Evolutionary conservation across 192 early-diverging fungal genomes (phyloP), one percentile per base, ranked within the genome.

Genomic region (Coemansia sp.): DNA sequence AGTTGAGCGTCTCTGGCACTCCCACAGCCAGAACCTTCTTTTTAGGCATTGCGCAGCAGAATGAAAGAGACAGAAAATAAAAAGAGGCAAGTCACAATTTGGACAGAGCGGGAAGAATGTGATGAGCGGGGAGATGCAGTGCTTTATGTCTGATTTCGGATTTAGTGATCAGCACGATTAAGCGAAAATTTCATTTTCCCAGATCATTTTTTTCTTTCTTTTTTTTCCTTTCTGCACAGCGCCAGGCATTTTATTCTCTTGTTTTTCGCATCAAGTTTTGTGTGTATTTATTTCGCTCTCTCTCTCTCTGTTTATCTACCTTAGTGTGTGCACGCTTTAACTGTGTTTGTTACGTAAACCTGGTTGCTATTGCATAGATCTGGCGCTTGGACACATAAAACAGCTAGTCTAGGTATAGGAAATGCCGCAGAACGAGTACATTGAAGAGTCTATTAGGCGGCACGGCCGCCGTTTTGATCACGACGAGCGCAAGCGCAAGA

Each of bases 401-500:
- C 14, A 52, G 2, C 0, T 25, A 25, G 49, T 25, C 8, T 14
- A 13, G 49, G 10, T 23, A 25, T 52, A 52, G 23, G 13, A 52
- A 52, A 52, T 52, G 81, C 82, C 94, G 61, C 92, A 95, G 88
- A 96, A 96, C 90, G 97, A 99, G 76, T 97, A 99, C 83, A 99
- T 99, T 85, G 97, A 99, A 85, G 92, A 96, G 83, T 84, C 91
- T 43, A 96, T 99, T 79, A 95, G 93, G 85, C 90, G 92, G 77
- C 92, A 97, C 86, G 97, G 97, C 75, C 91, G 97, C 52, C 89
- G 94, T 62, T 83, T 97, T 61, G 93, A 99, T 82, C 86, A 97
- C 75, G 95, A 88, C 65, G 95, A 97, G 85, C 87, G 92, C 71
- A 96, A 91, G 94, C 95, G 97, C 66, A 99, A 99, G 86, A 86